Evolutionary conservation across 2,329 filamentous ascomycete genomes (phyloP), one percentile per base, ranked within the genome.

Genomic region (Pseudogymnoascus sp.): DNA sequence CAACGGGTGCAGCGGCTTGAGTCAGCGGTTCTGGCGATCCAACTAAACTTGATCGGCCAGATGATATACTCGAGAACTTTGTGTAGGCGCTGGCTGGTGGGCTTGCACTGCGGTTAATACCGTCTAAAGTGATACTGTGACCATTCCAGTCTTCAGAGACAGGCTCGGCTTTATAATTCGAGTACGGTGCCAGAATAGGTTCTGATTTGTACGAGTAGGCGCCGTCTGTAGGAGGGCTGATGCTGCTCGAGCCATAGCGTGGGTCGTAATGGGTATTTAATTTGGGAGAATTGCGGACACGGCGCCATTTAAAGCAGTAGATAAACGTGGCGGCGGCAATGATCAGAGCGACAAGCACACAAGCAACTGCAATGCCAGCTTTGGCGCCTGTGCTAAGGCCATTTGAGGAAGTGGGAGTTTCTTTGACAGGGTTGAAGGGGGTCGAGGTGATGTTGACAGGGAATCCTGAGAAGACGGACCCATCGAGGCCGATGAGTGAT

Each of bases 401-500:
- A 60, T 66, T 59, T 0, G 60, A 33, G 4, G 25, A 35, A 2
- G 59, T 49, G 12, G 52, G 11, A 4, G 65, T 45, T 4, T 65
- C 60, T 9, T 5, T 76, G 73, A 0, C 75, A 49, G 65, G 62
- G 55, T 62, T 63, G 59, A 78, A 74, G 0, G 84, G 81, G 0
- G 75, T 74, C 6, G 49, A 55, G 2, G 68, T 70, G 25, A 67
- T 67, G 4, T 66, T 64, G 12, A 73, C 65, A 58, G 62, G 40
- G 9, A 60, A 62, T 9, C 40, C 63, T 1, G 69, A 65, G 59
- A 73, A 73, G 3, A 73, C 14, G 8, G 63, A 68, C 7, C 66
- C 65, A 21, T 71, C 61, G 3, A 73, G 45, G 6, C 69, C 69
- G n/a, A 73, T 65, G 1, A 66, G 45, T 1, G 62, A 63, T 5